Evolutionary conservation across 495 filamentous ascomycete species (phyloP).

Genomic region (Aeminium ludgeri): DNA sequence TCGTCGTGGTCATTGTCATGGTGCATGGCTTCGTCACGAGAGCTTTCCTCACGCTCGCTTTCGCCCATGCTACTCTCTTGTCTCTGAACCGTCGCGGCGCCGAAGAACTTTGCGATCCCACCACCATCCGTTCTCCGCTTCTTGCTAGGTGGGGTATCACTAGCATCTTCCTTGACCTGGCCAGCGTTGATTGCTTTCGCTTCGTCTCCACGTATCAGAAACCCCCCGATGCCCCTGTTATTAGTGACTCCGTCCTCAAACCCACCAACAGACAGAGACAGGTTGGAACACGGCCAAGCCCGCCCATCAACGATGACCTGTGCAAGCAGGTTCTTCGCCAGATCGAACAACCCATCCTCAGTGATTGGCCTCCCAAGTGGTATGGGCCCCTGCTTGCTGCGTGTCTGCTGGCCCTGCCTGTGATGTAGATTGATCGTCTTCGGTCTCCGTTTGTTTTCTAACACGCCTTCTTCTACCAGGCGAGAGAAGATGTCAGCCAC

Average conservation of each 20-base stretch:
- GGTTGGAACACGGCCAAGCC: slow-evolving; percentile 73
- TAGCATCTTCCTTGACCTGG: slow-evolving; percentile 12
- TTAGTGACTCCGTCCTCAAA: slow-evolving; percentile 77
- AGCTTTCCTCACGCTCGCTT: slow-evolving; percentile 7
- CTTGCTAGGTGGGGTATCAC: slow-evolving; percentile 19
- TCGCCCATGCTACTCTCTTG: slow-evolving; percentile 4
- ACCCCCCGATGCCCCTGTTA: slow-evolving; percentile 72
- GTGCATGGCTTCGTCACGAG: neutral
- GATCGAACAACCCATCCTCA: slow-evolving; percentile 54
- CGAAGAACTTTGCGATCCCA: slow-evolving; percentile 45
- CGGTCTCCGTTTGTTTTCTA: slow-evolving; percentile 76
- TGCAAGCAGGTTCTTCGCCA: slow-evolving; percentile 56
- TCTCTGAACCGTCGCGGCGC: slow-evolving; percentile 1
- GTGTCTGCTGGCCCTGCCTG: slow-evolving; percentile 49
- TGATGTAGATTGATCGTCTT: slow-evolving; percentile 72
- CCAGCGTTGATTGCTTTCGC: slow-evolving; percentile 34
- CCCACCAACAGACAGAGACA: slow-evolving; percentile 69
- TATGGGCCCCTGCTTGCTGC: slow-evolving; percentile 58
- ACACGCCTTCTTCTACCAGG: slow-evolving; percentile 77
- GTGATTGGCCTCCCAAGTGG: slow-evolving; percentile 56
- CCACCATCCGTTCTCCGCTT: slow-evolving; percentile 32
- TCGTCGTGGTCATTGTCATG: neutral
- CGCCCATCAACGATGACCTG: slow-evolving; percentile 62
- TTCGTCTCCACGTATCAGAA: slow-evolving; percentile 63
- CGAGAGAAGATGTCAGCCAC: slow-evolving; percentile 80